A percentile compares a stretch with the other conserved stretches of the same genome.
phyloP scores from a whole-genome alignment of 1,139 yeast species.

The Pichia sp. region DNA sequence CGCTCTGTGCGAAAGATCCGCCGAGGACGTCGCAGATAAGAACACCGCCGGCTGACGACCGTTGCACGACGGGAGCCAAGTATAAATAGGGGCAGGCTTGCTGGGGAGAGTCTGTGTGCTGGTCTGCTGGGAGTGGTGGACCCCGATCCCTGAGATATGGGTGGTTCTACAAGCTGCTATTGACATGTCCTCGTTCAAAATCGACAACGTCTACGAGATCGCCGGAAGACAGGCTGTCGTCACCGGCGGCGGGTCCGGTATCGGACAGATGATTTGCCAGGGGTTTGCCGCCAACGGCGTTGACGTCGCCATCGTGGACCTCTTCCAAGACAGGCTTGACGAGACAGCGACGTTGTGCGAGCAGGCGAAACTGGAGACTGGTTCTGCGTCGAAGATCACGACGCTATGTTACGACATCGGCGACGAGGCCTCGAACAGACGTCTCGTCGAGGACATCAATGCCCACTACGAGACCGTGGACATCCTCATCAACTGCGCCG shows the following conservation, averaged over 20 bases:
- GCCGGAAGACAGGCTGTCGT: conserved; percentile 26
- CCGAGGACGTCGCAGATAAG: neutral
- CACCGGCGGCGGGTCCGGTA: conserved; percentile 26
- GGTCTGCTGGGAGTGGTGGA: too few species aligned
- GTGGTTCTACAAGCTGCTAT: too few species aligned
- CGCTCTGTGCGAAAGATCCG: conserved; percentile 1
- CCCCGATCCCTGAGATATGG: too few species aligned
- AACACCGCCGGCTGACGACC: neutral
- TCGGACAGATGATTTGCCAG: conserved; percentile 24
- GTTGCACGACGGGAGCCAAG: too few species aligned
- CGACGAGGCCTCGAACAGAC: conserved; percentile 21
- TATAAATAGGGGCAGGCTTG: too few species aligned
- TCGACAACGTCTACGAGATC: conserved; percentile 21
- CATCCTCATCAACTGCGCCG: conserved; percentile 24
- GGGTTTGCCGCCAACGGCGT: conserved; percentile 25
- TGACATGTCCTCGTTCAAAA: conserved; percentile 18
- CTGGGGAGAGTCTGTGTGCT: too few species aligned
- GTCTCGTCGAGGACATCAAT: conserved; percentile 21
- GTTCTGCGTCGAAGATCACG: conserved; percentile 19
- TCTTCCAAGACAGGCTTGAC: conserved; percentile 21
- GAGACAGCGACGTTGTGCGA: conserved; percentile 21
- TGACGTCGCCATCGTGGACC: conserved; percentile 25
- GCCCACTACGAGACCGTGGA: conserved; percentile 21
- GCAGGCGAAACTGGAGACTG: conserved; percentile 19
- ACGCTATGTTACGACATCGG: conserved; percentile 25